Evolutionary conservation across 495 filamentous ascomycete species (phyloP).

Genomic region (Cercophora sp.): DNA sequence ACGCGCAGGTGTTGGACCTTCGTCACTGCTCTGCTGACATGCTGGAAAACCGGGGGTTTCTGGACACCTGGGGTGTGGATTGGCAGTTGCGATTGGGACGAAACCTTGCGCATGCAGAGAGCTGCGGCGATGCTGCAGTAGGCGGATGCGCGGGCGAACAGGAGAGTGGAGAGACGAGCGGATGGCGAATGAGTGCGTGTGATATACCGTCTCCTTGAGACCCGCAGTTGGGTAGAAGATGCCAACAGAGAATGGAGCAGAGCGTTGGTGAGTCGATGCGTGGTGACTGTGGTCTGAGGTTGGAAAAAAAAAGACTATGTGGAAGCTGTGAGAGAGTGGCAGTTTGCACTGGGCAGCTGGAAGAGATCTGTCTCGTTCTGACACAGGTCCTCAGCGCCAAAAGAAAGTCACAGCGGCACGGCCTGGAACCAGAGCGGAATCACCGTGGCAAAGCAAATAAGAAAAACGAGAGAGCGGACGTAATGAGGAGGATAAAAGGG

Average conservation of each 20-base stretch:
- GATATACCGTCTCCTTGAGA: no score
- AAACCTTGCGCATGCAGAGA: constrained; percentile 11
- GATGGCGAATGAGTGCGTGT: neutral
- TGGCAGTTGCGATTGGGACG: constrained; percentile 8
- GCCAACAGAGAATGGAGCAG: no score
- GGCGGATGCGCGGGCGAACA: neutral
- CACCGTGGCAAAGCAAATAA: neutral
- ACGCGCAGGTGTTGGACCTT: constrained; percentile 8
- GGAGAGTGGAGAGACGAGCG: neutral
- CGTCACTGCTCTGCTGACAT: constrained; percentile 13
- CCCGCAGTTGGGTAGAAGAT: no score
- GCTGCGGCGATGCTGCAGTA: constrained; percentile 2
- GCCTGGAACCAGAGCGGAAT: neutral
- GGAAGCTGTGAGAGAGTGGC: no score
- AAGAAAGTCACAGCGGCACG: neutral
- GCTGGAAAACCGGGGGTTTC: constrained; percentile 9
- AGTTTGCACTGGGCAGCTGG: no score
- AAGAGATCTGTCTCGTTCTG: no score
- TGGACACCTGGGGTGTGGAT: neutral
- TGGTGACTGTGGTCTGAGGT: neutral
- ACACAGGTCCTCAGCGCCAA: neutral
- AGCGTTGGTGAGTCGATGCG: no score
- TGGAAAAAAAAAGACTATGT: neutral
- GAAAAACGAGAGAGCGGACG: constrained; percentile 3
- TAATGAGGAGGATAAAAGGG: constrained; percentile 7